Percentiles rank a stretch among this genome's conserved stretches.
Conservation (phyloP, 768 basidiomycete genomes). For the Suillus hirtellus region DNA sequence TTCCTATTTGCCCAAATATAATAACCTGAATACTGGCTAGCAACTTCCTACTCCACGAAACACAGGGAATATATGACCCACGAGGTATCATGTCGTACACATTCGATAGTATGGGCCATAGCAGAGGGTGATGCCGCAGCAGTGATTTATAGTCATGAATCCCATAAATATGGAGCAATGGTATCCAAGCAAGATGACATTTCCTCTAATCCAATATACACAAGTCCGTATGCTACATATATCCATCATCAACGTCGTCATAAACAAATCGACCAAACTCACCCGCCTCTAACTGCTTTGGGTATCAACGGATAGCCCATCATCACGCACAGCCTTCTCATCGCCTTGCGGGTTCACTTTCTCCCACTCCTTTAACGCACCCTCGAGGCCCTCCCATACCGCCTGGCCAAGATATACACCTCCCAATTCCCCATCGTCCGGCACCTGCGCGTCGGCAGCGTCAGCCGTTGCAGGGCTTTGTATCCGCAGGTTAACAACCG, state of each 20-base stretch:
- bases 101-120: not conserved
- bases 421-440: conserved; percentile 70
- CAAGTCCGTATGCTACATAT: not conserved
- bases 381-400: conserved; percentile 80
- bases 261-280: not conserved
- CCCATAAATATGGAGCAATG: not conserved
- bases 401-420: conserved; percentile 66
- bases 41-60: no score
- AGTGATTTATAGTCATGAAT: not conserved
- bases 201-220: not conserved
- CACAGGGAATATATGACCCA: no score
- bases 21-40: not conserved
- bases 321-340: conserved; percentile 23
- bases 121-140: not conserved
- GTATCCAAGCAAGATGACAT: not conserved
- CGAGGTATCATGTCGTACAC: not conserved
- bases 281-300: conserved; percentile 16
- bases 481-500: conserved; percentile 53
- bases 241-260: not conserved
- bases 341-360: conserved; percentile 24
- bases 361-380: conserved; percentile 68
- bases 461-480: conserved; percentile 29
- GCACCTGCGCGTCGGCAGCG: conserved; percentile 38
- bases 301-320: conserved; percentile 28
- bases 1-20: not conserved